Percentiles rank a stretch among this genome's conserved stretches.
phyloP scores from a whole-genome alignment of 208 protist species.

The Trypanosoma rangeli region DNA sequence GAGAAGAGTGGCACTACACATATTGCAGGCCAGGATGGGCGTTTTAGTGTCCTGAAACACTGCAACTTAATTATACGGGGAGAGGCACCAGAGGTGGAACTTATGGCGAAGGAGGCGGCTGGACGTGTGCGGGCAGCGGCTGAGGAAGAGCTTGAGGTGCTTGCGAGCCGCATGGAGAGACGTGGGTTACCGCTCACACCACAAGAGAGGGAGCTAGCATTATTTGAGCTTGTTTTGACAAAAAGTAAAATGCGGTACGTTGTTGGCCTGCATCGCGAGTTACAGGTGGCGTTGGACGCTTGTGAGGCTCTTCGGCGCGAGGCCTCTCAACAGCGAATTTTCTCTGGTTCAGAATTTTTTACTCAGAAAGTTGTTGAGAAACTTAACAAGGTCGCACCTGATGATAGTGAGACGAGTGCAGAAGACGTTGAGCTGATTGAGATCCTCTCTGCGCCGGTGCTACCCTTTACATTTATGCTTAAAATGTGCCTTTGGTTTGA shows the following conservation, averaged over 20 bases:
- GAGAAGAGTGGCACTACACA: not conserved
- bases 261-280: slow-evolving; percentile 75
- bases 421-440: slow-evolving; percentile 35
- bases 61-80: slow-evolving; percentile 82
- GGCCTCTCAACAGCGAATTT: not conserved
- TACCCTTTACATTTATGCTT: slow-evolving; percentile 91
- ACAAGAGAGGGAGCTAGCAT: slow-evolving; percentile 61
- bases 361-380: slow-evolving; percentile 45
- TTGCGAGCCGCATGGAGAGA: slow-evolving; percentile 51
- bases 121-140: slow-evolving; percentile 11
- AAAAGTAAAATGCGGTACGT: slow-evolving; percentile 83
- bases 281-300: slow-evolving; percentile 58
- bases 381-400: slow-evolving; percentile 37
- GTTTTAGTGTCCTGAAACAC: slow-evolving; percentile 67
- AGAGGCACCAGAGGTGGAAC: slow-evolving; percentile 49
- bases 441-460: slow-evolving; percentile 47
- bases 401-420: slow-evolving; percentile 26
- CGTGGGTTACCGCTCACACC: slow-evolving; percentile 40
- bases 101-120: not conserved
- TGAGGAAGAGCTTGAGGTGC: slow-evolving; percentile 45
- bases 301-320: slow-evolving; percentile 25
- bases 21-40: not conserved
- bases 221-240: slow-evolving; percentile 68
- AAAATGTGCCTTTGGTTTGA: slow-evolving; percentile 90
- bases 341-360: slow-evolving; percentile 33